Evolutionary conservation across 2,329 filamentous ascomycete species (phyloP).

Genomic region (Neonectria hederae): DNA sequence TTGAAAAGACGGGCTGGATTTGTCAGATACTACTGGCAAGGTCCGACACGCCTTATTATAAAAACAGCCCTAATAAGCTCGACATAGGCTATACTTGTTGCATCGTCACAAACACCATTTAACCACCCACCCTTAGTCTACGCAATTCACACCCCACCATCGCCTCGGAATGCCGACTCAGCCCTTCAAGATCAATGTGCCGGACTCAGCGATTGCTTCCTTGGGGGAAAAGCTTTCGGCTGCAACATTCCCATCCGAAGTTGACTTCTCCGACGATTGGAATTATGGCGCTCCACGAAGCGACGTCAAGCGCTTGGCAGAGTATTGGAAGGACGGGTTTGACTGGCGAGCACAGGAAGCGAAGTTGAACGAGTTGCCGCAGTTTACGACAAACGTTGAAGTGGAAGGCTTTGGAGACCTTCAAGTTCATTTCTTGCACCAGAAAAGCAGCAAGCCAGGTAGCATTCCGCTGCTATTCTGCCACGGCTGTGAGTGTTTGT

Average conservation of each 20-base stretch:
- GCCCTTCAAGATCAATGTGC: slow-evolving; percentile 49
- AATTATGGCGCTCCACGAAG: slow-evolving; percentile 45
- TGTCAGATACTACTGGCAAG: no score
- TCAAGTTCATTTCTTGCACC: slow-evolving; percentile 72
- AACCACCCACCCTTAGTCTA: no score
- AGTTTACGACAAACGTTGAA: slow-evolving; percentile 62
- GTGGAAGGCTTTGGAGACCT: slow-evolving; percentile 68
- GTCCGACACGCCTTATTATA: neutral
- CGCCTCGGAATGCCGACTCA: slow-evolving; percentile 27
- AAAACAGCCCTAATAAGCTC: no score
- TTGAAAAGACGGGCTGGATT: neutral
- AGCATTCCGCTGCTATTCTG: slow-evolving; percentile 73
- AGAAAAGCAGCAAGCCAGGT: slow-evolving; percentile 57
- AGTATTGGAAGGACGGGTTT: slow-evolving; percentile 58
- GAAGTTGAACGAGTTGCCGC: slow-evolving; percentile 66
- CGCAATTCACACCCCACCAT: neutral
- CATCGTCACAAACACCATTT: neutral
- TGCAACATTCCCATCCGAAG: slow-evolving; percentile 43
- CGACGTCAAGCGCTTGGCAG: slow-evolving; percentile 48
- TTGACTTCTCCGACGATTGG: slow-evolving; percentile 48
- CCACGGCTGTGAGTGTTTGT: slow-evolving; percentile 64
- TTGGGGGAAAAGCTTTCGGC: slow-evolving; percentile 47
- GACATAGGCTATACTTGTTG: neutral
- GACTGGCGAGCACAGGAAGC: slow-evolving; percentile 70
- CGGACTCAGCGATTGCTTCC: slow-evolving; percentile 43